Base-by-base conservation (phyloP, 495 filamentous ascomycete genomes). In the Penicillium dipodomyicola region DNA sequence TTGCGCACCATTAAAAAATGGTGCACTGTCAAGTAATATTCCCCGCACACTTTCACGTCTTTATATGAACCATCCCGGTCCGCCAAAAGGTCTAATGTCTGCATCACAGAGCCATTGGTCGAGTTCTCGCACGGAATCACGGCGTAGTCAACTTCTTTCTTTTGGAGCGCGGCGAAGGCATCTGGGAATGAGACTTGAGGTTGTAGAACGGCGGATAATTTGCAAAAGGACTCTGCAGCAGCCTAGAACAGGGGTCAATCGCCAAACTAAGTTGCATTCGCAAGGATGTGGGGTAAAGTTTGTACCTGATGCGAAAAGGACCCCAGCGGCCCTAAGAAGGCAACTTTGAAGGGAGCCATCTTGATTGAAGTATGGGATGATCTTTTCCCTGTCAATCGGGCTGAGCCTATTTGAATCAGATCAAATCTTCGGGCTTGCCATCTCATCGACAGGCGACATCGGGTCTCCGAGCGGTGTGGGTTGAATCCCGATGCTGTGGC, bases 111-210 rank as follows among this genome's bases (percentile, higher is more conserved):
- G 58, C 94, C 94, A 72, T 97, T 95, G 61, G 91, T 91, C 10
- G 87, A 92, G 73, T 98, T 98, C 72, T 98, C 94, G 74, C 95
- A 92, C 29, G 94, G 94, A 15, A 97, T 89, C 4, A 98, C 89
- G 57, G 91, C 93, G 64, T 84, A 87, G 56, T 78, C 70, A 0
- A 80, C 79, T 22, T 68, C 56, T 55, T 80, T 72, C 14, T 79
- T 75, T 70, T 96, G 91, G 19, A 96, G 86, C 15, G 83, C 79
- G 30, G 81, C 75, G 69, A 97, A 96, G 58, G 95, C 84, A 57
- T 93, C 91, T 82, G 75, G 56, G 52, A 81, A 73, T 0, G 86
- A 88, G 14, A 65, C 59, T 22, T 85, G 80, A 11, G 88, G 82
- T 20, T 74, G 61, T 45, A 91, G 76, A 23, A 82, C 70, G 47